phyloP scores from a whole-genome alignment of 106 monocot species.

The Cymbidium sinense region DNA sequence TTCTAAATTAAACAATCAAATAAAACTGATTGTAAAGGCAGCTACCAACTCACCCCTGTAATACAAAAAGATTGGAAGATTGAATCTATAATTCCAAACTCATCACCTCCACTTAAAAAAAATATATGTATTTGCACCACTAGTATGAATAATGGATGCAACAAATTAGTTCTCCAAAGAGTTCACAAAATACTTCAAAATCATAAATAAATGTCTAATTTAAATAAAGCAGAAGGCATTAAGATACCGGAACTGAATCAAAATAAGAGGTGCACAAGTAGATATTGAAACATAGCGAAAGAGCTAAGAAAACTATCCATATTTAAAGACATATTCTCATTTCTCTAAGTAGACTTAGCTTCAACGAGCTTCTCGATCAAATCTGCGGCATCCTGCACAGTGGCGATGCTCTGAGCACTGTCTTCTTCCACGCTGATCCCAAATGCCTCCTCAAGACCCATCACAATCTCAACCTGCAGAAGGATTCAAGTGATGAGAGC shows the following conservation, averaged over 20 bases:
- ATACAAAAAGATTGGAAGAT: no score
- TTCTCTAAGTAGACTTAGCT: slow-evolving; percentile 7
- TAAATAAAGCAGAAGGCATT: neutral
- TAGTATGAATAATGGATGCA: no score
- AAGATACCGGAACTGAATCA: neutral
- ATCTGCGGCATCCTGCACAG: slow-evolving; percentile 60
- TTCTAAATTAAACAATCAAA: no score
- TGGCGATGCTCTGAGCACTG: slow-evolving; percentile 40
- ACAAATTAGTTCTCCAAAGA: no score
- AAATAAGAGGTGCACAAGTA: neutral
- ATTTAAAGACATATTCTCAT: neutral
- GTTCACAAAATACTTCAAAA: no score
- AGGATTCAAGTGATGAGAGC: neutral
- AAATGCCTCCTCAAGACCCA: slow-evolving; percentile 52
- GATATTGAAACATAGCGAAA: neutral
- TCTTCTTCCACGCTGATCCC: slow-evolving; percentile 47
- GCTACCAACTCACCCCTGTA: no score
- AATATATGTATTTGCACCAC: no score
- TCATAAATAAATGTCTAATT: neutral
- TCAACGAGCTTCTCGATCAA: slow-evolving; percentile 44
- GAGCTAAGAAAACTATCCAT: neutral
- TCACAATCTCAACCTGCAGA: slow-evolving; percentile 54
- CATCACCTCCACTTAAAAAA: no score
- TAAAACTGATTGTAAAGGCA: no score
- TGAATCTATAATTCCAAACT: no score